Evolutionary conservation across 768 basidiomycete genomes (phyloP).

Genomic region (Tricholoma hemisulphureum): DNA sequence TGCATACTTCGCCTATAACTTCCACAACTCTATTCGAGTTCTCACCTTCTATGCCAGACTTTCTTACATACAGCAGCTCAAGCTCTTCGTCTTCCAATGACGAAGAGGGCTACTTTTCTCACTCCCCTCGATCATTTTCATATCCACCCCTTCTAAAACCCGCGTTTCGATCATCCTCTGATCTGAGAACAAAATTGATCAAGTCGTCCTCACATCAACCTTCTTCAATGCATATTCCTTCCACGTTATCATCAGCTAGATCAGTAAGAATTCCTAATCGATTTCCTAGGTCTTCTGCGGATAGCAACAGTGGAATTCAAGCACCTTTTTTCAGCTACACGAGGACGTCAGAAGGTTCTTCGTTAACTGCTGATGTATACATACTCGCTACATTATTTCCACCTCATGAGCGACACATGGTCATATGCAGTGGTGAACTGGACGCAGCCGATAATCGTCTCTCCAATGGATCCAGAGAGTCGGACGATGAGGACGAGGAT

Average conservation of each 20-base stretch:
- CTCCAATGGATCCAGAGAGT: constrained; percentile 24
- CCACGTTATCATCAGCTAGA: constrained; percentile 32
- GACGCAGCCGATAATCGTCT: constrained; percentile 51
- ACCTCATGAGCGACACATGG: constrained; percentile 67
- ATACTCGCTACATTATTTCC: constrained; percentile 71
- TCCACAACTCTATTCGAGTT: constrained; percentile 9
- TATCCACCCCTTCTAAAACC: constrained; percentile 33
- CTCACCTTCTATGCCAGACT: neutral
- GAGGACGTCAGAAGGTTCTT: constrained; percentile 72
- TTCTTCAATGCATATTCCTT: constrained; percentile 36
- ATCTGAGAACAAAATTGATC: constrained; percentile 33
- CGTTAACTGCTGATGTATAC: constrained; percentile 68
- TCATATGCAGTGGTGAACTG: constrained; percentile 70
- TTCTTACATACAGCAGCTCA: constrained; percentile 7
- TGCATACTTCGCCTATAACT: constrained; percentile 1
- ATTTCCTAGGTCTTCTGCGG: constrained; percentile 7
- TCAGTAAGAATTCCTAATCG: constrained; percentile 9
- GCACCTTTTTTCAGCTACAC: constrained; percentile 83
- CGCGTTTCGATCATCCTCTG: constrained; percentile 44
- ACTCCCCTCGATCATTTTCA: constrained; percentile 47
- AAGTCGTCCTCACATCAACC: constrained; percentile 29
- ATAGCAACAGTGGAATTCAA: constrained; percentile 8
- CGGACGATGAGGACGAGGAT: constrained; percentile 33
- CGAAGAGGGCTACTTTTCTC: constrained; percentile 62
- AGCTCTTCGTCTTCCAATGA: constrained; percentile 33